These are phyloP conservation scores for Alternaria tenuissima DNA, from an alignment of 2,329 filamentous ascomycete genomes.

Conservation along the genomic window DNA sequence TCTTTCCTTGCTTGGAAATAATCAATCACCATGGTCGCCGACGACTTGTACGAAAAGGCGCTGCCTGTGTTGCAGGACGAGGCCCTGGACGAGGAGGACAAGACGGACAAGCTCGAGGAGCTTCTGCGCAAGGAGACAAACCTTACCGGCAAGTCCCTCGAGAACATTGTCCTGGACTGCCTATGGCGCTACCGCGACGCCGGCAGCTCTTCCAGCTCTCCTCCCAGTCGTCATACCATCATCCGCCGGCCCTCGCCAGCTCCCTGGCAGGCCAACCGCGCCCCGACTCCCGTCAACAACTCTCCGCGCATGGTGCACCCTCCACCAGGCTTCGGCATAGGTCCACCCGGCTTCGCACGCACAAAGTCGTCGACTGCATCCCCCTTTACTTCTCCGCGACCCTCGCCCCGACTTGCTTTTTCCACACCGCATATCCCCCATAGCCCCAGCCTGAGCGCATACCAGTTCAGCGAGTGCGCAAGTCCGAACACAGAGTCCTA, in stretches of 20 bases:
- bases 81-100: slow-evolving; percentile 89
- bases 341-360: slow-evolving; percentile 78
- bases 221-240: slow-evolving; percentile 85
- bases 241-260: slow-evolving; percentile 91
- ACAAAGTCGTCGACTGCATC: slow-evolving; percentile 79
- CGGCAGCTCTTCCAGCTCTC: slow-evolving; percentile 71
- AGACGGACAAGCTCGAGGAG: slow-evolving; percentile 89
- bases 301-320: slow-evolving; percentile 84
- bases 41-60: slow-evolving; percentile 91
- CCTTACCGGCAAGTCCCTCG: slow-evolving; percentile 77
- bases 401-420: slow-evolving; percentile 88
- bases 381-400: slow-evolving; percentile 91
- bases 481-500: slow-evolving; percentile 85
- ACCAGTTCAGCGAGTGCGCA: slow-evolving; percentile 82
- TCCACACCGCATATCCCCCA: slow-evolving; percentile 91
- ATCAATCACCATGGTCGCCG: slow-evolving; percentile 78
- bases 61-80: slow-evolving; percentile 86
- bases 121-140: slow-evolving; percentile 80
- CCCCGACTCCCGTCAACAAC: slow-evolving; percentile 79
- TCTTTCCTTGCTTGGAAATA: slow-evolving; percentile 11
- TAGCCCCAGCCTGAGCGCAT: slow-evolving; percentile 91
- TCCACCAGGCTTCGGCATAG: slow-evolving; percentile 77
- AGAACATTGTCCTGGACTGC: slow-evolving; percentile 89
- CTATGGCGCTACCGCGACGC: slow-evolving; percentile 82
- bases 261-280: slow-evolving; percentile 82